Percentiles rank a stretch among this genome's conserved stretches.
Evolutionary conservation across 805 yeast species (phyloP).

Genomic region (Metschnikowia koreensis): DNA sequence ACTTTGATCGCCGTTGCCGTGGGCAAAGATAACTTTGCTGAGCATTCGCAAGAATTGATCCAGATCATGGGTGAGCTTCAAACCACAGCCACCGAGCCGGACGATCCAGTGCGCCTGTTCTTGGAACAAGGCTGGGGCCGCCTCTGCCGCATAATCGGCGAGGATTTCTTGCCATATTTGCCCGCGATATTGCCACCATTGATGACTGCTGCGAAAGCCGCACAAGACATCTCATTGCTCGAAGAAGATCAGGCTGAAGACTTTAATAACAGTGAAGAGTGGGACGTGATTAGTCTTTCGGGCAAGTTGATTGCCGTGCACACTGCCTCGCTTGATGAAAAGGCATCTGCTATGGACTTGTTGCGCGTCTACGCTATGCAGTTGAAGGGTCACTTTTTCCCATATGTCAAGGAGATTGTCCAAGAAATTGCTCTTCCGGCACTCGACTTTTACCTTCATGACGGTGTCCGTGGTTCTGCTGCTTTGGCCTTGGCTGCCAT

Average conservation of each 20-base stretch:
- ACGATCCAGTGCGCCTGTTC: conserved; percentile 84
- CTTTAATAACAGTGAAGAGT: conserved; percentile 79
- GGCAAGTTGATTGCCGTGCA: conserved; percentile 95
- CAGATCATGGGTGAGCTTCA: conserved; percentile 73
- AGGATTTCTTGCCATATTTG: conserved; percentile 79
- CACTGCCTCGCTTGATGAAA: conserved; percentile 91
- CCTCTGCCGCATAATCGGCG: conserved; percentile 80
- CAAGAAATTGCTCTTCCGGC: conserved; percentile 83
- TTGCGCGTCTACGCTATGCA: conserved; percentile 81
- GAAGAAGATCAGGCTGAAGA: conserved; percentile 88
- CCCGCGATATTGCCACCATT: conserved; percentile 89
- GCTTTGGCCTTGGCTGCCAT: conserved; percentile 80
- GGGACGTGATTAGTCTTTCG: conserved; percentile 89
- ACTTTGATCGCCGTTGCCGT: conserved; percentile 93
- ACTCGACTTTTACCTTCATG: conserved; percentile 85
- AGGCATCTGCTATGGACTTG: conserved; percentile 87
- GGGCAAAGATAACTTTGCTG: conserved; percentile 82
- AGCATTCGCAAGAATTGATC: conserved; percentile 72
- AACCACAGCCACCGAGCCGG: conserved; percentile 53
- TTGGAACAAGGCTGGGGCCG: conserved; percentile 96
- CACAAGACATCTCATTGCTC: conserved; percentile 83
- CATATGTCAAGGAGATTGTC: conserved; percentile 76
- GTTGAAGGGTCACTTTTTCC: conserved; percentile 76
- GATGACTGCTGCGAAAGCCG: conserved; percentile 77
- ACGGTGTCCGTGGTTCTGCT: conserved; percentile 91